Percentiles rank a stretch among this genome's conserved stretches.
Conservation (phyloP, 2,329 filamentous ascomycete species). For the Sporothrix protearum region DNA sequence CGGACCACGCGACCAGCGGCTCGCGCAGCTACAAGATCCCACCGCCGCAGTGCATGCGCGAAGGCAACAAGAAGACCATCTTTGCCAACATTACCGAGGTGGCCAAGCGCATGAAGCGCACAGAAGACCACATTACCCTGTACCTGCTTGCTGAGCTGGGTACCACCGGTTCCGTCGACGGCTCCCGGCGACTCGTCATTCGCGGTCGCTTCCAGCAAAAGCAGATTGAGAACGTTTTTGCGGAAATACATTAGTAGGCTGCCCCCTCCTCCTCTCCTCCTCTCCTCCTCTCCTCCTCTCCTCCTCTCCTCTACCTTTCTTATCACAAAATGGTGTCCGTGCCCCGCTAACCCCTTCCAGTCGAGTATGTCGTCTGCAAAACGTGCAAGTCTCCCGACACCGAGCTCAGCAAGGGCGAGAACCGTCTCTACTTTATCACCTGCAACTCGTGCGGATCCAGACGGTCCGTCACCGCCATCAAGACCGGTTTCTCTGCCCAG, state of each 20-base stretch:
- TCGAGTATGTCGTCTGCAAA: slow-evolving; percentile 99
- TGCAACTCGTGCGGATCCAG: slow-evolving; percentile 60
- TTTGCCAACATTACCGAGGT: slow-evolving; percentile 99
- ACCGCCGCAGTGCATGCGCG: slow-evolving; percentile 94
- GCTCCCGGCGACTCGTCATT: slow-evolving; percentile 88
- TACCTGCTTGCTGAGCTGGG: slow-evolving; percentile 98
- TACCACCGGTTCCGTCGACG: slow-evolving; percentile 93
- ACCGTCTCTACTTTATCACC: slow-evolving; percentile 97
- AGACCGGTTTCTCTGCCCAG: slow-evolving; percentile 99
- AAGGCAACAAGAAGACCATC: slow-evolving; percentile 99
- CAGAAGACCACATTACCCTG: slow-evolving; percentile 93
- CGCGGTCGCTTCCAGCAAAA: slow-evolving; percentile 97
- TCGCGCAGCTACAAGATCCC: slow-evolving; percentile 98
- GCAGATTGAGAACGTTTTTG: slow-evolving; percentile 93
- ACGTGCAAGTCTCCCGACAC: slow-evolving; percentile 94
- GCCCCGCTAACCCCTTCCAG: slow-evolving; percentile 14
- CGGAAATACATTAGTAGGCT: slow-evolving; percentile 81
- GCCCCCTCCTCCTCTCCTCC: slow-evolving; percentile 59
- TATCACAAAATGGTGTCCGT: neutral
- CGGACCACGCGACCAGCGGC: slow-evolving; percentile 84
- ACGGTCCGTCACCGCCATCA: slow-evolving; percentile 93
- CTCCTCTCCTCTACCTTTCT: slow-evolving; percentile 53
- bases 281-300: too few species aligned
- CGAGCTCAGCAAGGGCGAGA: slow-evolving; percentile 97
- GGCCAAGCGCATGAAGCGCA: slow-evolving; percentile 98